Percentiles rank a stretch among this genome's conserved stretches.
These are phyloP conservation scores for Penicillium sp. DNA, from an alignment of 2,329 filamentous ascomycete genomes.

Conservation along the genomic window DNA sequence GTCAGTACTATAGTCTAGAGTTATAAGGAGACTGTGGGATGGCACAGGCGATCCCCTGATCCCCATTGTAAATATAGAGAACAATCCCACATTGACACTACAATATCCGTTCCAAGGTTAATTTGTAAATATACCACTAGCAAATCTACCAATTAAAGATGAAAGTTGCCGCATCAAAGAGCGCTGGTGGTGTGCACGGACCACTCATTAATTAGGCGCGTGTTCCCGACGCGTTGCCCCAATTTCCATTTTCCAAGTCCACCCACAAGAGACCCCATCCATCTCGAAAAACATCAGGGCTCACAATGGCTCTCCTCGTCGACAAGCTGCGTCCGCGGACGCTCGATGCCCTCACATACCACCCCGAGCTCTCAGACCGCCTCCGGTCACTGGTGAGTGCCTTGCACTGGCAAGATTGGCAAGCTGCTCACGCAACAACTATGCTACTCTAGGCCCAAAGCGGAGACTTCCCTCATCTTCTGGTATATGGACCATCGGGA, in stretches of 20 bases:
- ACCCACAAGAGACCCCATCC: background rate
- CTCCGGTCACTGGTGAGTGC: conserved; percentile 73
- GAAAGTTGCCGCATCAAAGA: background rate
- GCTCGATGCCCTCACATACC: conserved; percentile 70
- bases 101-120: background rate
- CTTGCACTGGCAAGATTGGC: background rate
- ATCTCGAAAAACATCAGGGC: background rate
- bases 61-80: background rate
- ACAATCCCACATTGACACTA: background rate
- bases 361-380: conserved; percentile 81
- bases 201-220: conserved; percentile 40
- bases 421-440: conserved; percentile 11
- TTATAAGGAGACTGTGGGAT: background rate
- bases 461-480: conserved; percentile 94
- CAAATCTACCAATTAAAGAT: no score
- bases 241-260: conserved; percentile 16
- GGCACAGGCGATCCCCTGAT: background rate
- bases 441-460: conserved; percentile 70
- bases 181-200: conserved; percentile 28
- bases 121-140: background rate
- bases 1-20: conserved; percentile 20
- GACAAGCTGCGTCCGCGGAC: conserved; percentile 59
- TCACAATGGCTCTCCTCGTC: conserved; percentile 61
- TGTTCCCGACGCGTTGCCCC: conserved; percentile 36
- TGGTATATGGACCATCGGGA: conserved; percentile 94